Evolutionary conservation across 371 early-diverging fungal species (phyloP).

Genomic region (Mucor sp.): DNA sequence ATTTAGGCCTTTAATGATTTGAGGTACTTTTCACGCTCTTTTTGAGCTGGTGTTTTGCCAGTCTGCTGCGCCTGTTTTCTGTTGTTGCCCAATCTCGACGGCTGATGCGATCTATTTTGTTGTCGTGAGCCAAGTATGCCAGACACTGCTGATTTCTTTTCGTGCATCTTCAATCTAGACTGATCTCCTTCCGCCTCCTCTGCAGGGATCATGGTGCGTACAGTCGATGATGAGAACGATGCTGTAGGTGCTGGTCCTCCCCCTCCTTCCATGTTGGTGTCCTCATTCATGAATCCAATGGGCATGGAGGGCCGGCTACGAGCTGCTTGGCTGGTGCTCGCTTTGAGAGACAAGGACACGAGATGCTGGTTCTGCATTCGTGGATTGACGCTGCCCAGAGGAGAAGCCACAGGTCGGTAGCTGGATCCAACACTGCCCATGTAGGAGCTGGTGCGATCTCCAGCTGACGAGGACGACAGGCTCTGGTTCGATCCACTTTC

Average conservation of each 20-base stretch:
- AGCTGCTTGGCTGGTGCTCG: not conserved
- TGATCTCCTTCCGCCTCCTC: conserved; percentile 21
- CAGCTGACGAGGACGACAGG: conserved; percentile 17
- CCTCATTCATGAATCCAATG: conserved; percentile 24
- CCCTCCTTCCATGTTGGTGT: not conserved
- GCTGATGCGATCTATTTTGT: not conserved
- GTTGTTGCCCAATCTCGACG: not conserved
- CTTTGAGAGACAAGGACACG: conserved; percentile 23
- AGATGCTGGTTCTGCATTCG: conserved; percentile 34
- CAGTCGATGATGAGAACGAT: conserved; percentile 47
- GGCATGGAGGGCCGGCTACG: conserved; percentile 32
- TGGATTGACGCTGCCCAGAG: conserved; percentile 33
- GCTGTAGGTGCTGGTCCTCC: conserved; percentile 26
- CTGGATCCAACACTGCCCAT: conserved; percentile 23
- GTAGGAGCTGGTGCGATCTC: not conserved
- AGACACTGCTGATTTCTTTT: not conserved
- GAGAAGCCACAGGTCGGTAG: conserved; percentile 16
- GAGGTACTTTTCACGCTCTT: conserved; percentile 39
- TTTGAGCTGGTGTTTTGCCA: conserved; percentile 34
- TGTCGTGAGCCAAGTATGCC: conserved; percentile 20
- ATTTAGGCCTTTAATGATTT: conserved; percentile 22
- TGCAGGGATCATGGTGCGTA: conserved; percentile 44
- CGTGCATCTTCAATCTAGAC: conserved; percentile 6
- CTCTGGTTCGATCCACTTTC: conserved; percentile 27
- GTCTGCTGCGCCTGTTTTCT: not conserved